Base-by-base conservation (phyloP, 2,329 filamentous ascomycete species). In the Penicillium sp. region DNA sequence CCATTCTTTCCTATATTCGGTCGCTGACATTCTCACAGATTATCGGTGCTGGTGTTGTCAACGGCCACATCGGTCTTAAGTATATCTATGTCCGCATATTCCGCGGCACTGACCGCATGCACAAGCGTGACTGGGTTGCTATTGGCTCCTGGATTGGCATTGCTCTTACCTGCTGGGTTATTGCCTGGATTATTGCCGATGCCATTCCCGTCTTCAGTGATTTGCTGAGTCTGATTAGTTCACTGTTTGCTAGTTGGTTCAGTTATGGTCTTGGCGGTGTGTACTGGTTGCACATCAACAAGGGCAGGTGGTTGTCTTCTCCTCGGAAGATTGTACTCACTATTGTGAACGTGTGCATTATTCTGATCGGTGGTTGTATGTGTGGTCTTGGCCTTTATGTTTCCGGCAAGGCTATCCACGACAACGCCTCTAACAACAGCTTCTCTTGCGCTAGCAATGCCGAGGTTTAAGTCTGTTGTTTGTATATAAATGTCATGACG, bases 121-220 rank as follows among this genome's bases (percentile, higher is more conserved):
- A 71, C 37, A 70, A 73, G 49, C 71, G 72, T 40, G 79, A 75
- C 34, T 64, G 69, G 45, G 52, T 73, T 0, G 76, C 78, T 3
- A 76, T 76, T 55, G 64, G 74, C 1, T 74, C 74, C n/a, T 87
- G 84, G 84, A 57, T 80, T 12, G 73, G 54, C 2, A 77, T 87
- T 39, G 76, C 77, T 2, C 61, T 75, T 0, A 64, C 60, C 9
- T 68, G 79, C 37, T 87, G 82, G 79, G 59, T 79, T 3, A 59
- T 84, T 15, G 79, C 81, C 2, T 84, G 80, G 73, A 66, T 87
- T 48, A 82, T 88, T 49, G 82, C 83, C 10, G 80, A 84, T 64
- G 79, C 80, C 0, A 82, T 88, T 7, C 84, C 84, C 1, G 77
- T 80, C 39, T 88, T 87, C 70, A 80, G 78, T 59, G 75, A 81